phyloP scores from a whole-genome alignment of 768 basidiomycete genomes.

The Cystofilobasidium macerans region DNA sequence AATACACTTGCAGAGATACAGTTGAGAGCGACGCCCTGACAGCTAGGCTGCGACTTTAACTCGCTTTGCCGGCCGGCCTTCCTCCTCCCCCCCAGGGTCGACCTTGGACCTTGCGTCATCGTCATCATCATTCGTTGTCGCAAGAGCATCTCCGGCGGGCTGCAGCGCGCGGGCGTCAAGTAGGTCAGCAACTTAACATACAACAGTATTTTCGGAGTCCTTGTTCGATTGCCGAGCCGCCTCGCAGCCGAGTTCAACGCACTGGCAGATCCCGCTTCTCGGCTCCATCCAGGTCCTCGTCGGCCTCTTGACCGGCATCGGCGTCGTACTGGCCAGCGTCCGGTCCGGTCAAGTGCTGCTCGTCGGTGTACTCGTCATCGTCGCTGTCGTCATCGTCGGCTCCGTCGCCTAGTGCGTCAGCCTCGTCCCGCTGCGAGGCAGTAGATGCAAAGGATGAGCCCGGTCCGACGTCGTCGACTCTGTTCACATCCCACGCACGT shows the following conservation, averaged over 20 bases:
- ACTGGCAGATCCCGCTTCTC: background rate
- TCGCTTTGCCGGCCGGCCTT: background rate
- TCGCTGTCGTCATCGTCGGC: background rate
- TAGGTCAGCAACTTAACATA: too few relatives aligned
- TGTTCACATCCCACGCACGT: too few relatives aligned
- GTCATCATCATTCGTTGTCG: background rate
- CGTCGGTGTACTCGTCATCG: slow-evolving; percentile 7
- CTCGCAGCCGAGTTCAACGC: background rate
- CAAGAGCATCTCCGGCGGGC: background rate
- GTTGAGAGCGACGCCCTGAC: too few relatives aligned
- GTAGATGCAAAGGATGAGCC: background rate
- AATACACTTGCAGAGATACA: too few relatives aligned
- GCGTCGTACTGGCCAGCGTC: background rate
- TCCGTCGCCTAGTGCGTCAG: background rate
- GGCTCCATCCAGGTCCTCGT: background rate
- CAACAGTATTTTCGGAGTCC: too few relatives aligned
- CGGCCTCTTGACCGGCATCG: background rate
- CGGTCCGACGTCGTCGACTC: too few relatives aligned
- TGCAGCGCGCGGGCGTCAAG: background rate
- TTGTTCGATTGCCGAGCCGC: too few relatives aligned
- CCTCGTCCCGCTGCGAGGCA: background rate
- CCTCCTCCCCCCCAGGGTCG: slow-evolving; percentile 1
- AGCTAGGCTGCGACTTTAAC: background rate
- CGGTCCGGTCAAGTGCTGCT: background rate
- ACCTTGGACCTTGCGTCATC: background rate